Evolutionary conservation across 371 early-diverging fungal genomes (phyloP).

Genomic region (Funneliformis caledonium): DNA sequence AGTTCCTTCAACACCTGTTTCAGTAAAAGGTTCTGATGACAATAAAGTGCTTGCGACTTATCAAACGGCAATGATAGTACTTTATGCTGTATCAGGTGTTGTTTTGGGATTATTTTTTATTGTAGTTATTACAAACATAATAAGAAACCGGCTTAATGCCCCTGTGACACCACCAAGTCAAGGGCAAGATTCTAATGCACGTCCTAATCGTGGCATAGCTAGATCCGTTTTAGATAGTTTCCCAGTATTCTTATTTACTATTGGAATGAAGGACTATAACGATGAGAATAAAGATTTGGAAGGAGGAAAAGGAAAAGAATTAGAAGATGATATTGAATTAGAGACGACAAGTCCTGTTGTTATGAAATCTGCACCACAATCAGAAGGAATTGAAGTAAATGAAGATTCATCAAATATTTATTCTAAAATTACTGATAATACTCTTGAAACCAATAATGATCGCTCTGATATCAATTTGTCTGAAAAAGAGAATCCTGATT

Average conservation of each 20-base stretch:
- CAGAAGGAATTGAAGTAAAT: not conserved
- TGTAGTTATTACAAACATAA: conserved; percentile 13
- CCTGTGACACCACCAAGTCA: not conserved
- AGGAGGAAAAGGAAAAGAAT: not conserved
- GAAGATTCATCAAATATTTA: not conserved
- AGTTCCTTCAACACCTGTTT: not conserved
- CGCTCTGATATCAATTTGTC: not conserved
- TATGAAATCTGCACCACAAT: not conserved
- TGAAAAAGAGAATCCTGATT: not conserved
- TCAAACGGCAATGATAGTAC: conserved; percentile 33
- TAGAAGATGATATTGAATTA: conserved; percentile 3
- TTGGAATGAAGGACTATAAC: not conserved
- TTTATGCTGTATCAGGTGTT: conserved; percentile 31
- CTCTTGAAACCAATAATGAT: not conserved
- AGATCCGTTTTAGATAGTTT: conserved; percentile 36
- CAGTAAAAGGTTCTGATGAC: not conserved
- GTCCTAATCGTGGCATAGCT: not conserved
- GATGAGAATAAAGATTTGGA: conserved; percentile 14
- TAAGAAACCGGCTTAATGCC: conserved; percentile 13
- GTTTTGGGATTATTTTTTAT: conserved; percentile 38
- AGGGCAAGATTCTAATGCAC: not conserved
- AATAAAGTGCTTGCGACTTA: not conserved
- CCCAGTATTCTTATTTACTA: conserved; percentile 30
- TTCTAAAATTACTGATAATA: not conserved
- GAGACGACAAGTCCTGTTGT: not conserved